Evolutionary conservation across 1,284 basidiomycete species (phyloP), one percentile per base, ranked within the genome.

Genomic region (Apiotrichum porosum): DNA sequence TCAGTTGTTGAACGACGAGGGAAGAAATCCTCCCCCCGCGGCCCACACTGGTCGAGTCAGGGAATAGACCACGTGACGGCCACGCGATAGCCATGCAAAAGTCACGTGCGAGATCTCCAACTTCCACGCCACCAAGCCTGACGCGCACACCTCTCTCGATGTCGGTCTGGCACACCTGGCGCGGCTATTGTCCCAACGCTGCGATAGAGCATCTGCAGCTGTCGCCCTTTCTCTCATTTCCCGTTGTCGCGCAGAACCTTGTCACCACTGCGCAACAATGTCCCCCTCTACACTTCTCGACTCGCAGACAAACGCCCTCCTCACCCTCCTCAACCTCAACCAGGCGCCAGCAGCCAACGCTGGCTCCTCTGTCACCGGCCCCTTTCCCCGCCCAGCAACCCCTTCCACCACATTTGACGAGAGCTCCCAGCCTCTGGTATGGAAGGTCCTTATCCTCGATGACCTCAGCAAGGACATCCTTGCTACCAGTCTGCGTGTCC

Each of bases 361-460:
- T 6, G 59, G 52, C 23, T 55, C 66, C 3, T 58, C 65, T 2
- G 44, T 58, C 19, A 42, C 47, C 17, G 57, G 60, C 17, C 60
- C 66, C 0, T 68, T 59, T 49, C 65, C 64, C 13, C 60, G 75
- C 15, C 63, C 67, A 9, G 46, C 61, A 5, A 61, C 66, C 2
- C 67, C 65, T 14, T 56, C 63, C 9, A 44, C 61, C 0, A 47
- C 48, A 4, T 62, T 68, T 32, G 70, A 68, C 18, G 66, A 73
- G 30, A 52, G 42, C 9, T 51, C 67, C 1, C 62, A 81, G n/a
- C 87, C 90, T 24, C 83, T 89, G 5, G 84, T 95, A 5, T 99
- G 95, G 94, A 99, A 98, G 74, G 85, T 98, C 9, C 78, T 99
- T 9, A 84, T 99, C 1, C 78, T 98, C 54, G 95, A 99, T 72